Percentiles rank a stretch among this genome's conserved stretches.
phyloP scores from a whole-genome alignment of 2,329 filamentous ascomycete species.

The Epichloe uncinata region DNA sequence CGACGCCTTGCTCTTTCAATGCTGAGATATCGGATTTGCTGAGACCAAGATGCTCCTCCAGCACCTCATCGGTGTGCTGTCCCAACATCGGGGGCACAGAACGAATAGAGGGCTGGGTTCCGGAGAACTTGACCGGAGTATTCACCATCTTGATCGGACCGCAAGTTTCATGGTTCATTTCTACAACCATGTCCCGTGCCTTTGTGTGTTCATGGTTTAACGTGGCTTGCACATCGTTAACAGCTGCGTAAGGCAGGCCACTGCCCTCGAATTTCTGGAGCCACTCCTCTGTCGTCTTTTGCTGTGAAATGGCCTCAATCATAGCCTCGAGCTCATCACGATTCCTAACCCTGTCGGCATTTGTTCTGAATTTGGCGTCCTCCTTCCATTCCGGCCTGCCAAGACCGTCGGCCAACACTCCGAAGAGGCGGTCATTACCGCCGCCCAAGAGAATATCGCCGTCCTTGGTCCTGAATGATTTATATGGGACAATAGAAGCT shows the following conservation, averaged over 20 bases:
- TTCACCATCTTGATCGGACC: slow-evolving; percentile 84
- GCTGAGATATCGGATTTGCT: slow-evolving; percentile 42
- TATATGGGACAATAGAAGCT: slow-evolving; percentile 96
- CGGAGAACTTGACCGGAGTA: slow-evolving; percentile 87
- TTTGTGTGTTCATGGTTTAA: slow-evolving; percentile 73
- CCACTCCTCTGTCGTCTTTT: slow-evolving; percentile 81
- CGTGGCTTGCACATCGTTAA: slow-evolving; percentile 83
- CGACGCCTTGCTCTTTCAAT: slow-evolving; percentile 53
- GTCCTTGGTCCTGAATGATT: slow-evolving; percentile 63
- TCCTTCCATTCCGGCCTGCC: slow-evolving; percentile 45
- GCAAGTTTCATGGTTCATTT: slow-evolving; percentile 71
- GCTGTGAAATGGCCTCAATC: slow-evolving; percentile 63
- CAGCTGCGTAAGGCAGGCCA: slow-evolving; percentile 82
- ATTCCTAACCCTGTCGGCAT: slow-evolving; percentile 52
- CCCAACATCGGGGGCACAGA: slow-evolving; percentile 73
- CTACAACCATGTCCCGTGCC: slow-evolving; percentile 80
- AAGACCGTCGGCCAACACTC: slow-evolving; percentile 47
- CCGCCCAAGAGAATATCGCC: slow-evolving; percentile 59
- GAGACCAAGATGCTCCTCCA: slow-evolving; percentile 50
- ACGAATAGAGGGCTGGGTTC: slow-evolving; percentile 62
- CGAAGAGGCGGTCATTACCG: slow-evolving; percentile 59
- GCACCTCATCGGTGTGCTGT: slow-evolving; percentile 71
- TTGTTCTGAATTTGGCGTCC: slow-evolving; percentile 45
- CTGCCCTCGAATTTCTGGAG: slow-evolving; percentile 74
- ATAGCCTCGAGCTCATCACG: slow-evolving; percentile 62